phyloP scores from a whole-genome alignment of 257 asterid species.

The Cordia subcordata region DNA sequence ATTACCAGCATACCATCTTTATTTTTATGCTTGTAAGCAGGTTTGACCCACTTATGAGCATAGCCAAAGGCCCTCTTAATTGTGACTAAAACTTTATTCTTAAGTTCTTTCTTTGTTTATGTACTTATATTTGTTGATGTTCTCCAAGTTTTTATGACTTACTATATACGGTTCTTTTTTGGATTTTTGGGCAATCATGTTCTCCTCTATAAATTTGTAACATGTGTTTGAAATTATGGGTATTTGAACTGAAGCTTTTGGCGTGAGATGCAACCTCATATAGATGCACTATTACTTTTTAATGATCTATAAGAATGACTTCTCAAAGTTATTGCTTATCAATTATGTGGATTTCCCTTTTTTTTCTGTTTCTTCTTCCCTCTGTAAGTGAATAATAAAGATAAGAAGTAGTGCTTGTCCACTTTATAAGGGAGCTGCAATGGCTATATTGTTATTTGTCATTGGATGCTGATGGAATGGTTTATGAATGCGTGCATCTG shows the following conservation, averaged over 20 bases:
- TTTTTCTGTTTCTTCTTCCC: neutral
- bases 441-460: neutral
- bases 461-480: no score
- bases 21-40: no score
- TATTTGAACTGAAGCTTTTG: neutral
- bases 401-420: neutral
- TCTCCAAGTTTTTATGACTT: neutral
- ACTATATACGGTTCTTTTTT: no score
- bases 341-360: no score
- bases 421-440: neutral
- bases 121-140: neutral
- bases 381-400: neutral
- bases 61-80: no score
- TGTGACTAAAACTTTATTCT: neutral
- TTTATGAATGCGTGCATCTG: neutral
- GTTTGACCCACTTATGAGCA: no score
- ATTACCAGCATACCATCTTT: no score
- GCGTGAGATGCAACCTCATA: neutral
- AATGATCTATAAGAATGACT: no score
- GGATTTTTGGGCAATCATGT: neutral
- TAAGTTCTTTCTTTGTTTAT: neutral
- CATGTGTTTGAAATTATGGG: constrained; percentile 3
- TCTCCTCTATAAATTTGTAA: constrained; percentile 2
- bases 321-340: neutral
- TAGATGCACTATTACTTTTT: no score